Base-by-base conservation (phyloP, 306 rosid genomes). In the Trifolium subterraneum region DNA sequence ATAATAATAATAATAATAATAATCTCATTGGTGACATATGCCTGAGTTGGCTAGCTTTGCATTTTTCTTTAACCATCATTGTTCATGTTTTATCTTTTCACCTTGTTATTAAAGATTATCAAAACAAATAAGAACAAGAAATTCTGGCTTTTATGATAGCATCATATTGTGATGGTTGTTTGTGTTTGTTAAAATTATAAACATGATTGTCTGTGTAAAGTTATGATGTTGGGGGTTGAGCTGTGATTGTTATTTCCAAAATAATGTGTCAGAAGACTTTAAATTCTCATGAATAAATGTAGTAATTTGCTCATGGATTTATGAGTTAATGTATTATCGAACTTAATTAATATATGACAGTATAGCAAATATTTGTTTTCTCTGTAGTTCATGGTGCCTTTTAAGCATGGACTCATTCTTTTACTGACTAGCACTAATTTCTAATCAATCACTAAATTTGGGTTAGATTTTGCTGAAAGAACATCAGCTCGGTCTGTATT, bases 391-490 rank as follows among this genome's bases (percentile, higher is more conserved):
- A 52, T n/a, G 62, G 12, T 60, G 23, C 59, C 48, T 15, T 71
- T 18, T 62, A 35, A 7, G 13, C 13, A 10, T 13, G 22, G 45
- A 54, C 48, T 68, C 56, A 31, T 71, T 63, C 22, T 61, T 22
- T 68, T 52, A 35, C 50, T 56, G 39, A 48, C 25, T 22, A 22
- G 3, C 12, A 22, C 12, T 44, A 44, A 48, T 55, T 70, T 75
- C 27, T 23, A 18, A 5, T 76, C n/a, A 48, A 48, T 67, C 50
- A 31, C 23, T 14, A 15, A 14, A 25, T 63, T 41, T 75, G 50
- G 68, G 62, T 67, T 47, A 48, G 71, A 55, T 51, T 55, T 61
- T 22, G 16, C 55, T 71, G 52, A 23, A 66, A 47, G 45, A 25
- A 42, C 42, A 35, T 70, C 12, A 65, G 65, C 2, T 22, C 19